Conservation (phyloP, 1,139 yeast genomes). For the Geotrichum cucujoidarum region DNA sequence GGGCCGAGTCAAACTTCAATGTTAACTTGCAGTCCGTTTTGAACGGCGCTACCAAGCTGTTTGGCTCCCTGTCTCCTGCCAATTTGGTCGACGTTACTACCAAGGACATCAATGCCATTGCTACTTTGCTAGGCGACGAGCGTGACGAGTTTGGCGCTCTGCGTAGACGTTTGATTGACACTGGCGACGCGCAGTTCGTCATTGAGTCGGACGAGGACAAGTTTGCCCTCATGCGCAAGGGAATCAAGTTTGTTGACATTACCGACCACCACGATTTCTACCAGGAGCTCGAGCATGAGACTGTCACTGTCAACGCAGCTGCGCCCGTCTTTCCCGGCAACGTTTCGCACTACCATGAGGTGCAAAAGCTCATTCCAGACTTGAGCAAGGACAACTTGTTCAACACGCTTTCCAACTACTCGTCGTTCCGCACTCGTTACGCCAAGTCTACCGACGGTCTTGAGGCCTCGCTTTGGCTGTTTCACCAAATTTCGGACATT, state of each 20-base stretch:
- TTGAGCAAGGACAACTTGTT: slow-evolving; percentile 11
- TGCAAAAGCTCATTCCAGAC: slow-evolving; percentile 4
- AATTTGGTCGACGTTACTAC: background rate
- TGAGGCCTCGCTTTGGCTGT: slow-evolving; percentile 71
- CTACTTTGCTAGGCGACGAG: background rate
- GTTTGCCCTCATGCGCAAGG: slow-evolving; percentile 2
- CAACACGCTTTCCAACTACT: slow-evolving; percentile 7
- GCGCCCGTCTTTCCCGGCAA: slow-evolving; percentile 8
- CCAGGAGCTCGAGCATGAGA: slow-evolving; percentile 2
- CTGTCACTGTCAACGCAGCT: background rate
- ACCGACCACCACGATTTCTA: slow-evolving; percentile 18
- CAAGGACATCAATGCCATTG: background rate
- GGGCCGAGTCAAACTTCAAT: background rate
- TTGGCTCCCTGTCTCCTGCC: background rate
- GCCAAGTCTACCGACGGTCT: slow-evolving; percentile 68
- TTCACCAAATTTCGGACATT: slow-evolving; percentile 45
- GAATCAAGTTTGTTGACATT: slow-evolving; percentile 17
- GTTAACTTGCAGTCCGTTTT: background rate
- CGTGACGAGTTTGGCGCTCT: background rate
- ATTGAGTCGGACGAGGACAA: background rate
- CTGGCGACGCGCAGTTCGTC: background rate
- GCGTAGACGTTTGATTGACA: slow-evolving; percentile 1
- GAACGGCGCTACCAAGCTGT: background rate
- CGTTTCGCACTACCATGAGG: slow-evolving; percentile 5
- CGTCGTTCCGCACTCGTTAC: slow-evolving; percentile 75